Base-by-base conservation (phyloP, 306 rosid species). In the Styphnolobium japonicum region DNA sequence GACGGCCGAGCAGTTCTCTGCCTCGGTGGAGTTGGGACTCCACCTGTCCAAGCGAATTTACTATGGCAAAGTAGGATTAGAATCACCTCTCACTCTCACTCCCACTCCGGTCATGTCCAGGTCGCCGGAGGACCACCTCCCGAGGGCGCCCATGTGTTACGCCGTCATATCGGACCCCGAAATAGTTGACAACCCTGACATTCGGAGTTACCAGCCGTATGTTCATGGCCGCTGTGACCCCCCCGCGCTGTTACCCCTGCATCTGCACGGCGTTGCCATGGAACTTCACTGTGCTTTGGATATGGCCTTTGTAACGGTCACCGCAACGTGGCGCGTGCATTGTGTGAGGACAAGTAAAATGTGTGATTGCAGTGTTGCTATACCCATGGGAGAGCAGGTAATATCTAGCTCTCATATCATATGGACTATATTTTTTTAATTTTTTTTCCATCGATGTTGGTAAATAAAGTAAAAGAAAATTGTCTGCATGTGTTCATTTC, bases 151-250 rank as follows among this genome's bases (percentile, higher is more conserved):
- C 39, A 85, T 71, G 89, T 79, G 77, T 6, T 89, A 89, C 55
- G 93, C 89, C 49, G 86, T 76, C 68, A 73, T 89, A 2, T 43
- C 89, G 71, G 89, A 89, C 45, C 93, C 93, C 65, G 82, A 27
- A 36, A 77, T 87, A 66, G 91, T 89, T 16, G 93, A 89, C 64
- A 89, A 89, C 43, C 93, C 93, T 52, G 93, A 89, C 78, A 61
- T 89, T 73, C 93, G 89, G 55, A 89, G 91, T 81, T 89, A 89
- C 86, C 93, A 89, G 86, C 91, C 93, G 14, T 85, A 89, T 75
- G 88, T 89, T 5, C 81, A 89, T 74, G 93, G 90, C 46, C 83
- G 75, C 39, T 85, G 89, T 71, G 85, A 67, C 27, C 93, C 93
- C 23, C 93, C 93, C 78, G 89, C 91, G 55, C 70, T 89, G 79